Percentiles rank a stretch among this genome's conserved stretches.
Conservation (phyloP, 2,329 filamentous ascomycete species). For the Penicillium sclerotiorum region DNA sequence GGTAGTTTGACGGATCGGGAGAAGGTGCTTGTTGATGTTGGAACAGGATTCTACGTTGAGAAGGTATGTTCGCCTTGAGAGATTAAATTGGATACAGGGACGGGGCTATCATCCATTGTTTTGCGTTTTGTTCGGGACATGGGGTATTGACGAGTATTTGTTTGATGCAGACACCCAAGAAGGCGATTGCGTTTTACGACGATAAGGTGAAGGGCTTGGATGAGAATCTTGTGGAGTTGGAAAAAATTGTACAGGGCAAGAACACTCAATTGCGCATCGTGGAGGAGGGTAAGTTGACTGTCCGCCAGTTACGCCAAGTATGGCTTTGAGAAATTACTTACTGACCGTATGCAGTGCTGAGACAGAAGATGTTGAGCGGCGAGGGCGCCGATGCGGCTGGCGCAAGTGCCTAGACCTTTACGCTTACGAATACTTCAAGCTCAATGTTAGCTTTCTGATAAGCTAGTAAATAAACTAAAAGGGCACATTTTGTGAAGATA, state of each 20-base stretch:
- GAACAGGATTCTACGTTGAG: constrained; percentile 92
- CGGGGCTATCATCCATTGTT: too few relatives aligned
- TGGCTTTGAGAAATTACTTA: neutral
- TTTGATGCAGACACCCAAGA: constrained; percentile 52
- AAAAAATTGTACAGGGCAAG: constrained; percentile 72
- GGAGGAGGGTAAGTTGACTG: constrained; percentile 71
- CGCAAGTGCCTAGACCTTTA: constrained; percentile 25
- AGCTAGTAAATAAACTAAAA: constrained; percentile 8
- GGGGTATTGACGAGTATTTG: neutral
- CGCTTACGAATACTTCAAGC: constrained; percentile 5
- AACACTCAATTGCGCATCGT: constrained; percentile 81
- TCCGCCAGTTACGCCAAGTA: neutral
- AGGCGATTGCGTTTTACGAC: constrained; percentile 69
- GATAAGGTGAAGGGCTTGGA: constrained; percentile 68
- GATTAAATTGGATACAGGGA: too few relatives aligned
- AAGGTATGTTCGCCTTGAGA: constrained; percentile 70
- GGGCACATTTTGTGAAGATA: neutral
- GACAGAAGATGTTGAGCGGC: constrained; percentile 55
- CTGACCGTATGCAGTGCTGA: constrained; percentile 46
- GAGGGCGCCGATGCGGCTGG: constrained; percentile 35
- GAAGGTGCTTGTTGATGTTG: constrained; percentile 85
- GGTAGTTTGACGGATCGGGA: constrained; percentile 74
- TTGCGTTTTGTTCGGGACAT: neutral
- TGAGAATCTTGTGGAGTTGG: constrained; percentile 66
- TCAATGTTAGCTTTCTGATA: constrained; percentile 3